These are phyloP conservation scores for Candida gigantensis DNA, from an alignment of 1,139 yeast species.

Conservation along the genomic window DNA sequence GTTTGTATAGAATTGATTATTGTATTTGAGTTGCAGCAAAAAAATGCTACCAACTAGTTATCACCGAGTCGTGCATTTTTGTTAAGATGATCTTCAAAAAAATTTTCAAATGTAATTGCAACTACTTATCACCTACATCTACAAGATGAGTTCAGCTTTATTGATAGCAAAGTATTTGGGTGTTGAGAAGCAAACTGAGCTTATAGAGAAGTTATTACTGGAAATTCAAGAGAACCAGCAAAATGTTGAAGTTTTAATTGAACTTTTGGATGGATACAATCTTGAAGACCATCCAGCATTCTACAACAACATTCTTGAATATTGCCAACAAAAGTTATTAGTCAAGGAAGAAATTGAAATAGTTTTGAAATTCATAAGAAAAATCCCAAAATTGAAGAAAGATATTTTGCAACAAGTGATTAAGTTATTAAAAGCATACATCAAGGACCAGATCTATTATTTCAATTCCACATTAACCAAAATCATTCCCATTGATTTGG, in stretches of 20 bases:
- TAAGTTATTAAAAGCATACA: constrained; percentile 9
- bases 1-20: too few relatives aligned
- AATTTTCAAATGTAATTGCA: too few relatives aligned
- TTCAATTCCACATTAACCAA: constrained; percentile 7
- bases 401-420: constrained; percentile 18
- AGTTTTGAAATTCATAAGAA: constrained; percentile 19
- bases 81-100: too few relatives aligned
- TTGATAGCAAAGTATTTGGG: constrained; percentile 33
- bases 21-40: too few relatives aligned
- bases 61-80: too few relatives aligned
- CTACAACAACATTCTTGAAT: constrained; percentile 23
- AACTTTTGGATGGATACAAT: constrained; percentile 32
- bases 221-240: constrained; percentile 19
- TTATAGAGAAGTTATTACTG: constrained; percentile 25
- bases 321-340: constrained; percentile 15
- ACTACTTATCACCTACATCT: too few relatives aligned
- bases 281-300: constrained; percentile 20
- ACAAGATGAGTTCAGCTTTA: constrained; percentile 19
- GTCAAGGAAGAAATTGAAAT: constrained; percentile 12
- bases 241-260: constrained; percentile 33
- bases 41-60: too few relatives aligned
- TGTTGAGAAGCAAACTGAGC: constrained; percentile 23
- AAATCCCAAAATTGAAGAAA: constrained; percentile 22
- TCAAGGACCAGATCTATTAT: constrained; percentile 10
- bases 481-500: constrained; percentile 5